phyloP scores from a whole-genome alignment of 495 filamentous ascomycete species.

The Halenospora varia region DNA sequence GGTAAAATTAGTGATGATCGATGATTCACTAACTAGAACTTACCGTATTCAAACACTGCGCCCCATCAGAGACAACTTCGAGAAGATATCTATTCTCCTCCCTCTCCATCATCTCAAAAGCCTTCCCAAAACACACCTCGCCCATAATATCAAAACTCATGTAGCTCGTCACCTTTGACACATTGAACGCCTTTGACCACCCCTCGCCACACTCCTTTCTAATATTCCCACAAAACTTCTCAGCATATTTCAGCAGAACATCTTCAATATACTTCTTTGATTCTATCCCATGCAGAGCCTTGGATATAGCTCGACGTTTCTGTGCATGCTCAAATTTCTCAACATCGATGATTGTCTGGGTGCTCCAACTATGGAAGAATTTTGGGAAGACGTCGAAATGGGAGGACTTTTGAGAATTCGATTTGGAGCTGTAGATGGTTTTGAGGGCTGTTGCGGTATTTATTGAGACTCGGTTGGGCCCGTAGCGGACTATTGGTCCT shows the following conservation, averaged over 20 bases:
- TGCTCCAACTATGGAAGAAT: conserved; percentile 45
- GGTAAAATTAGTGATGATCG: neutral
- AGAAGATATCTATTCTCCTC: conserved; percentile 46
- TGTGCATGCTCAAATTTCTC: conserved; percentile 43
- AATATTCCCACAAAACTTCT: conserved; percentile 41
- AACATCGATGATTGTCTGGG: conserved; percentile 55
- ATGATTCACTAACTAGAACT: conserved; percentile 44
- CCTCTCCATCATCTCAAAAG: conserved; percentile 62
- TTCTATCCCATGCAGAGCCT: conserved; percentile 51
- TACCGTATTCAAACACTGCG: conserved; percentile 50
- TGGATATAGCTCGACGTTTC: conserved; percentile 56
- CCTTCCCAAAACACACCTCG: conserved; percentile 65
- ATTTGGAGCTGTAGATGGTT: conserved; percentile 54
- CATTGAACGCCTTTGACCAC: conserved; percentile 39
- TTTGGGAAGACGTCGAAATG: conserved; percentile 59
- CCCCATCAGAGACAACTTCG: neutral
- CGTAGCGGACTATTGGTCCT: conserved; percentile 53
- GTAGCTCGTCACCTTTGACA: conserved; percentile 59
- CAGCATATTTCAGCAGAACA: conserved; percentile 46
- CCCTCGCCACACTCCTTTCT: conserved; percentile 33
- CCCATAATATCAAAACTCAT: conserved; percentile 69
- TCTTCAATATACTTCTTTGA: conserved; percentile 49
- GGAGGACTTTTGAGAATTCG: conserved; percentile 56
- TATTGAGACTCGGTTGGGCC: conserved; percentile 55
- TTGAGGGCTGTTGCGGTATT: conserved; percentile 52